These are phyloP conservation scores for Leccinum insolens DNA, from an alignment of 1,284 basidiomycete species.

Conservation along the genomic window DNA sequence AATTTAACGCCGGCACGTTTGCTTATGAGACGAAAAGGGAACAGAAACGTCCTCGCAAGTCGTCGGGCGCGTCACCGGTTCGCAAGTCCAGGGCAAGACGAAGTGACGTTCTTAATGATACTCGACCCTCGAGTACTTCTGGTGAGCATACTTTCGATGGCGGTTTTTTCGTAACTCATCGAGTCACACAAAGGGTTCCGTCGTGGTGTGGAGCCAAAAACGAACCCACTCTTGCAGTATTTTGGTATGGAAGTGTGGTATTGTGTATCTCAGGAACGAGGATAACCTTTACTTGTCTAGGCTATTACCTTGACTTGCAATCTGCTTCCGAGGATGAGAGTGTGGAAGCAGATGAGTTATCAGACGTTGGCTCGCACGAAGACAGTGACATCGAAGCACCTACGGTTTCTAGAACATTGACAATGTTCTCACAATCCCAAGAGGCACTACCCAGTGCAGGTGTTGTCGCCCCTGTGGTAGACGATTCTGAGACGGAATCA, in stretches of 20 bases:
- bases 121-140: slow-evolving; percentile 9
- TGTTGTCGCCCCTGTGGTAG: slow-evolving; percentile 6
- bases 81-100: slow-evolving; percentile 20
- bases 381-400: slow-evolving; percentile 25
- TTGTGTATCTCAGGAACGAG: background rate
- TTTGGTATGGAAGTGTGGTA: slow-evolving; percentile 27
- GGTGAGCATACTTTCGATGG: slow-evolving; percentile 9
- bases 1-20: slow-evolving; percentile 52
- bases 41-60: slow-evolving; percentile 24
- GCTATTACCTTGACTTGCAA: slow-evolving; percentile 42
- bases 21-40: slow-evolving; percentile 40
- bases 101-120: slow-evolving; percentile 5
- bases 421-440: slow-evolving; percentile 13
- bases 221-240: slow-evolving; percentile 34
- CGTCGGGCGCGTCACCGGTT: slow-evolving; percentile 17
- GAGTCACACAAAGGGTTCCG: slow-evolving; percentile 4
- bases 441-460: slow-evolving; percentile 5
- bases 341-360: slow-evolving; percentile 35
- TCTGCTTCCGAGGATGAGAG: slow-evolving; percentile 52
- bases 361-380: slow-evolving; percentile 23
- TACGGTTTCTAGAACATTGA: slow-evolving; percentile 32
- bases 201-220: slow-evolving; percentile 6
- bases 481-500: slow-evolving; percentile 47
- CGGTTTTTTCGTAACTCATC: background rate
- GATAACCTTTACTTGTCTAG: slow-evolving; percentile 22